These are phyloP conservation scores for Mortierella polycephala DNA, from an alignment of 371 early-diverging fungal species.

Conservation along the genomic window DNA sequence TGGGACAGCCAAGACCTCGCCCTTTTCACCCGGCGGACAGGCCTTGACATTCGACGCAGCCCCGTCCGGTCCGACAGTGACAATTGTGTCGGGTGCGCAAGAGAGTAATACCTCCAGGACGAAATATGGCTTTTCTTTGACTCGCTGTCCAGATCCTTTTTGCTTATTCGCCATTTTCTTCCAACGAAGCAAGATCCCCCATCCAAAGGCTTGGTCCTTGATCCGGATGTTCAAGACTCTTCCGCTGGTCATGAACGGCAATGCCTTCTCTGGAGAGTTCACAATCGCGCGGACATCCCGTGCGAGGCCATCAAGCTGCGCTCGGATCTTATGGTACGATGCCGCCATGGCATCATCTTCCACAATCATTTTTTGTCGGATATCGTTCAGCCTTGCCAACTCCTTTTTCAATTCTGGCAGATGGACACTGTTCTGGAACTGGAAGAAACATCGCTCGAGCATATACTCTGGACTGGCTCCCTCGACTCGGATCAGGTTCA, in stretches of 20 bases:
- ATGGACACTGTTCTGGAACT: constrained; percentile 89
- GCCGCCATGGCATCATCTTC: constrained; percentile 74
- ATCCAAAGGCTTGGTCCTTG: constrained; percentile 83
- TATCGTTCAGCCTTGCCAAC: constrained; percentile 60
- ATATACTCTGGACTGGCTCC: constrained; percentile 94
- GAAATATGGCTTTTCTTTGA: constrained; percentile 55
- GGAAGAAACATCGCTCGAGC: constrained; percentile 93
- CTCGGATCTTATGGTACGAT: constrained; percentile 76
- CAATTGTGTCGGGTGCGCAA: constrained; percentile 68
- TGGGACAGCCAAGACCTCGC: constrained; percentile 80
- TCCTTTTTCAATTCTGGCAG: constrained; percentile 79
- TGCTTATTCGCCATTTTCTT: constrained; percentile 29
- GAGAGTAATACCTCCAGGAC: constrained; percentile 86
- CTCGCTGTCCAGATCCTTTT: constrained; percentile 13
- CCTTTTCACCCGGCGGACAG: constrained; percentile 61
- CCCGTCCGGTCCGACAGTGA: constrained; percentile 65
- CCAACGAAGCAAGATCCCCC: constrained; percentile 85
- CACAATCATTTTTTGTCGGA: constrained; percentile 59
- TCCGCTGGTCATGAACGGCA: constrained; percentile 89
- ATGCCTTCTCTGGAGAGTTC: constrained; percentile 75
- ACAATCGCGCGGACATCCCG: constrained; percentile 76
- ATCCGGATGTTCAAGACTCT: constrained; percentile 76
- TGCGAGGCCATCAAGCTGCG: constrained; percentile 74
- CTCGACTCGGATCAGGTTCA: constrained; percentile 98
- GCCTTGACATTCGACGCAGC: constrained; percentile 67